phyloP scores from a whole-genome alignment of 2,329 filamentous ascomycete species.

The Mycocentrospora acerina region DNA sequence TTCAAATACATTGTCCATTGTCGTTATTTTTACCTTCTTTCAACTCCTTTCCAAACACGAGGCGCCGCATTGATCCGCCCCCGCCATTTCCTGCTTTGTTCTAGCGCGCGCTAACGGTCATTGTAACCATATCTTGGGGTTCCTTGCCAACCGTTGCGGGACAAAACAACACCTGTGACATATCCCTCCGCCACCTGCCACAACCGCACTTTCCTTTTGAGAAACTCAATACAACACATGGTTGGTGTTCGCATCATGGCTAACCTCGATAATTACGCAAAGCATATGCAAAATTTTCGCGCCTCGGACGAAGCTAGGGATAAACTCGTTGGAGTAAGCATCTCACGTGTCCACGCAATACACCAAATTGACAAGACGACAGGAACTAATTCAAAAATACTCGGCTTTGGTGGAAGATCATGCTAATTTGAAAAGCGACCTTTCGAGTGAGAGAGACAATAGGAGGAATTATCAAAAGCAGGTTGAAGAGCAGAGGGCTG shows the following conservation, averaged over 20 bases:
- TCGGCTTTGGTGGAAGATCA: constrained; percentile 25
- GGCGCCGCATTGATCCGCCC: too few species aligned
- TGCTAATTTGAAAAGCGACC: constrained; percentile 31
- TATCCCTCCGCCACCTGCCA: too few species aligned
- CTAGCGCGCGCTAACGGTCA: too few species aligned
- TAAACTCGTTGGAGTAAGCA: constrained; percentile 33
- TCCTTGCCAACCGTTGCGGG: too few species aligned
- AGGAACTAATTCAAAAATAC: constrained; percentile 36
- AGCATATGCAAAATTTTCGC: constrained; percentile 36
- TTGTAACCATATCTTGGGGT: too few species aligned
- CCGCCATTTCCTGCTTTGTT: too few species aligned
- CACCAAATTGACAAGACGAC: constrained; percentile 20
- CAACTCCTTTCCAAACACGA: not conserved
- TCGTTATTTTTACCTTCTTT: not conserved
- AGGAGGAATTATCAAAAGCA: constrained; percentile 34
- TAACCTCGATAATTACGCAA: constrained; percentile 24
- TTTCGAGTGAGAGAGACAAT: constrained; percentile 32
- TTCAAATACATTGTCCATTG: not conserved
- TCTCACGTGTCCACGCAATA: constrained; percentile 1
- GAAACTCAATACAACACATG: too few species aligned
- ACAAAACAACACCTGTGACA: too few species aligned
- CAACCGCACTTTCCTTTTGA: too few species aligned
- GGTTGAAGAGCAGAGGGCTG: constrained; percentile 20
- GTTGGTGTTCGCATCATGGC: constrained; percentile 10
- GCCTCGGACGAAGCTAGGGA: constrained; percentile 42